Conservation (phyloP, 2,329 filamentous ascomycete genomes). For the Leptographium procerum region DNA sequence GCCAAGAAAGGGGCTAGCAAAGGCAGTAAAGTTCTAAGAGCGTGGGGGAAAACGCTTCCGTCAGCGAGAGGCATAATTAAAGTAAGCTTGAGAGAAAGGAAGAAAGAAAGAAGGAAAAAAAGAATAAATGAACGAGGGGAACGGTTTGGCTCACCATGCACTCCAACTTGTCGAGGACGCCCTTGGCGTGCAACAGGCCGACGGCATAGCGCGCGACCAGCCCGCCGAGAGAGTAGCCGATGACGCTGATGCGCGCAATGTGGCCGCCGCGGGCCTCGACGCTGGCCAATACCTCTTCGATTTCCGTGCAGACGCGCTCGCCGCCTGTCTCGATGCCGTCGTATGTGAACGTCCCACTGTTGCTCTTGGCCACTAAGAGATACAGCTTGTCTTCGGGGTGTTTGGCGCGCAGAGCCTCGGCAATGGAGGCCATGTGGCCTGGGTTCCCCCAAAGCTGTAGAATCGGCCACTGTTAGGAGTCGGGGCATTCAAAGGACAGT, state of each 20-base stretch:
- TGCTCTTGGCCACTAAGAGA: conserved; percentile 61
- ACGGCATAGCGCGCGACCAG: conserved; percentile 78
- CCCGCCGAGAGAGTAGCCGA: conserved; percentile 84
- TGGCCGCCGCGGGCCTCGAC: conserved; percentile 52
- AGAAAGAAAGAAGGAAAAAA: neutral
- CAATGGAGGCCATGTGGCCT: conserved; percentile 57
- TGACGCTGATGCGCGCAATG: conserved; percentile 72
- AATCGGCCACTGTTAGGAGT: neutral
- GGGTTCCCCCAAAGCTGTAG: conserved; percentile 67
- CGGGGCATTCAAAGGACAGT: neutral
- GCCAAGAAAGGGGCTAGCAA: conserved; percentile 76
- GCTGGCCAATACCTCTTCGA: conserved; percentile 49
- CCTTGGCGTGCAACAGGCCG: conserved; percentile 70
- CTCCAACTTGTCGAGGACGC: conserved; percentile 65
- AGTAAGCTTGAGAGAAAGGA: too few relatives aligned
- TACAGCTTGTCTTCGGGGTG: conserved; percentile 54
- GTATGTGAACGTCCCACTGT: conserved; percentile 61
- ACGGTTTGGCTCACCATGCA: conserved; percentile 49
- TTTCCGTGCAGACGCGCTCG: conserved; percentile 55
- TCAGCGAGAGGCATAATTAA: too few relatives aligned
- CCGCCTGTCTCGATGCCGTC: conserved; percentile 58
- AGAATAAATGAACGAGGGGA: neutral
- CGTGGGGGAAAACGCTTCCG: too few relatives aligned
- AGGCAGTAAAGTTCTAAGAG: conserved; percentile 89
- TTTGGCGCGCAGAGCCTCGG: conserved; percentile 49